phyloP scores from a whole-genome alignment of 1,284 basidiomycete species.

The Earliella scabrosa region DNA sequence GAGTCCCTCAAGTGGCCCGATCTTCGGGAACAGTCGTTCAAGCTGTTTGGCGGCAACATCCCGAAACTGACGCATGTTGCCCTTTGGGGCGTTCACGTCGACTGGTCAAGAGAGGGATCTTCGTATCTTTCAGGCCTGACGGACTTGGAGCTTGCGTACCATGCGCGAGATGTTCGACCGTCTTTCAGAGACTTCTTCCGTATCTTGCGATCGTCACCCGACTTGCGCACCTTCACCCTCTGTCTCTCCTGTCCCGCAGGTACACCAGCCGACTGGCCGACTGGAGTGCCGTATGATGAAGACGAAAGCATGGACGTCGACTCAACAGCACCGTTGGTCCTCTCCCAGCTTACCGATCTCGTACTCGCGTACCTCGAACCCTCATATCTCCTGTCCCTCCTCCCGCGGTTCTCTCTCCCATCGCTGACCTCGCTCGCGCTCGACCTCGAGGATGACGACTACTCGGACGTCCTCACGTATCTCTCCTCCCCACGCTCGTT shows the following conservation, averaged over 20 bases:
- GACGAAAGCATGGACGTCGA: constrained; percentile 10
- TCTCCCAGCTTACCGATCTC: constrained; percentile 49
- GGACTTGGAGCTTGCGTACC: constrained; percentile 59
- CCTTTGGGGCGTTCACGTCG: constrained; percentile 67
- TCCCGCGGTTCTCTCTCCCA: constrained; percentile 50
- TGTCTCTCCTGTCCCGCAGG: constrained; percentile 57
- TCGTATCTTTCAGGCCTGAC: constrained; percentile 54
- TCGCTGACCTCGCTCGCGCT: constrained; percentile 49
- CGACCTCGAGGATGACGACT: constrained; percentile 54
- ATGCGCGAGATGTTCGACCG: constrained; percentile 58
- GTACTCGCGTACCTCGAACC: constrained; percentile 56
- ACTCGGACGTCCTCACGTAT: constrained; percentile 48
- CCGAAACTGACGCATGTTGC: constrained; percentile 57
- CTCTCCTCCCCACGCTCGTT: constrained; percentile 35
- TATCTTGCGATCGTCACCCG: constrained; percentile 53
- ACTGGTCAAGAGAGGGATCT: constrained; percentile 47
- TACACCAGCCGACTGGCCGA: constrained; percentile 40
- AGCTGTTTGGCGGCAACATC: constrained; percentile 52
- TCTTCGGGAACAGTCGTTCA: constrained; percentile 36
- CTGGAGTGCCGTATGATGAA: constrained; percentile 20
- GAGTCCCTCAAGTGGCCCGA: constrained; percentile 53
- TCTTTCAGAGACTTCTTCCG: constrained; percentile 52
- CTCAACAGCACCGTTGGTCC: constrained; percentile 21
- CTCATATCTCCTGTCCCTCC: constrained; percentile 47
- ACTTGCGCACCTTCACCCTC: constrained; percentile 50